Evolutionary conservation across 2,329 filamentous ascomycete species (phyloP).

Genomic region (Phaeosphaeriaceae sp.): DNA sequence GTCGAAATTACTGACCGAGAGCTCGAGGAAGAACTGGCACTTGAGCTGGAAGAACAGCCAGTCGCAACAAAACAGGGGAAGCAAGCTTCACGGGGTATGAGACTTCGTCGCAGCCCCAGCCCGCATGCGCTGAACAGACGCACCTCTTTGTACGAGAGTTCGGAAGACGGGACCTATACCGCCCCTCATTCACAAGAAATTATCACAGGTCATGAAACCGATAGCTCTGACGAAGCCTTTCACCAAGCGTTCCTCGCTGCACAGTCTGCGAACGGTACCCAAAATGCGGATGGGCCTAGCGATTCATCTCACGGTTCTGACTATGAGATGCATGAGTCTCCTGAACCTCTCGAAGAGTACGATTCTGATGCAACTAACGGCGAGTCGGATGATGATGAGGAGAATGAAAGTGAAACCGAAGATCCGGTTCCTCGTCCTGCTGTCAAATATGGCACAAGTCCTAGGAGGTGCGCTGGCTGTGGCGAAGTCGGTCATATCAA

Average conservation of each 20-base stretch:
- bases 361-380: neutral
- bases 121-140: neutral
- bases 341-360: neutral
- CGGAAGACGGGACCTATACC: neutral
- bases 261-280: neutral
- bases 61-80: too few species aligned
- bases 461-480: neutral
- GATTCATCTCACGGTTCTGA: neutral
- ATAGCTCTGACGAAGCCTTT: neutral
- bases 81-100: too few species aligned
- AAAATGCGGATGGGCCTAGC: neutral
- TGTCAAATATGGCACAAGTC: neutral
- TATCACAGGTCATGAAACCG: neutral
- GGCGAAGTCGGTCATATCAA: neutral
- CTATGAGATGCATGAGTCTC: neutral
- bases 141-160: neutral
- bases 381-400: neutral
- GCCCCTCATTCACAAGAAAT: neutral
- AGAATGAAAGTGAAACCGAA: neutral
- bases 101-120: neutral
- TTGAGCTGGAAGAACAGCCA: too few species aligned
- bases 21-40: too few species aligned
- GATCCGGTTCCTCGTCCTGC: neutral
- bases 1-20: too few species aligned
- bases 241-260: too few species aligned